phyloP scores from a whole-genome alignment of 106 monocot species.

The Dioscorea dumetorum region DNA sequence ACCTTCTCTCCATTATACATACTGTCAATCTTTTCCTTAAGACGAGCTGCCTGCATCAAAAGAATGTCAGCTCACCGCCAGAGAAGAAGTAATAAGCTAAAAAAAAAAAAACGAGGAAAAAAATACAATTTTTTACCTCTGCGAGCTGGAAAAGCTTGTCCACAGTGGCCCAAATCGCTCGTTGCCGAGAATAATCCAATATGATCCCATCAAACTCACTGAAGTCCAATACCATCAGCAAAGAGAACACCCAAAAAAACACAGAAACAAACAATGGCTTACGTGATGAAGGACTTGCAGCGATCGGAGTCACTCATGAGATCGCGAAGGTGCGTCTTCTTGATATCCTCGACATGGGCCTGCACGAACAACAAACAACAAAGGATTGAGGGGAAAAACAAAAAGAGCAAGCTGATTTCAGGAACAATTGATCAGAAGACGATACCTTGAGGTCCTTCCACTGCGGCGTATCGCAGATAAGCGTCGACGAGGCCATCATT shows the following conservation, averaged over 20 bases:
- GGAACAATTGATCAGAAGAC: not conserved
- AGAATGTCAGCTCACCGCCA: not conserved
- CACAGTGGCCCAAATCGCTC: conserved; percentile 31
- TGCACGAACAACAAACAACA: conserved; percentile 9
- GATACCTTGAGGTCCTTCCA: conserved; percentile 85
- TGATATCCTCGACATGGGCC: conserved; percentile 66
- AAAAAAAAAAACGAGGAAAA: not conserved
- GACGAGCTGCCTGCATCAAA: conserved; percentile 40
- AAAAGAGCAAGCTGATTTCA: not conserved
- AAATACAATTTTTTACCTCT: conserved; percentile 23
- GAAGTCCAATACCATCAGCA: not conserved
- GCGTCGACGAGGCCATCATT: conserved; percentile 53
- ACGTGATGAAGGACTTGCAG: conserved; percentile 92
- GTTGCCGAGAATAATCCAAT: conserved; percentile 58
- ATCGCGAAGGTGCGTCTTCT: conserved; percentile 73
- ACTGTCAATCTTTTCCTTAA: conserved; percentile 61
- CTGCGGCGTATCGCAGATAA: conserved; percentile 66
- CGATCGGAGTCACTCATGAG: conserved; percentile 68
- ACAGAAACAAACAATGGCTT: conserved; percentile 8
- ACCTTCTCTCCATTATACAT: conserved; percentile 69
- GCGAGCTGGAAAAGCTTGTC: conserved; percentile 59
- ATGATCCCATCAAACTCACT: conserved; percentile 57
- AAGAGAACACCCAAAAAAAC: not conserved
- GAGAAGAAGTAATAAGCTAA: not conserved
- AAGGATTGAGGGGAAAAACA: not conserved